A percentile compares a stretch with the other conserved stretches of the same genome.
Evolutionary conservation across 345 rosid genomes (phyloP).

Genomic region (Dimocarpus longan): DNA sequence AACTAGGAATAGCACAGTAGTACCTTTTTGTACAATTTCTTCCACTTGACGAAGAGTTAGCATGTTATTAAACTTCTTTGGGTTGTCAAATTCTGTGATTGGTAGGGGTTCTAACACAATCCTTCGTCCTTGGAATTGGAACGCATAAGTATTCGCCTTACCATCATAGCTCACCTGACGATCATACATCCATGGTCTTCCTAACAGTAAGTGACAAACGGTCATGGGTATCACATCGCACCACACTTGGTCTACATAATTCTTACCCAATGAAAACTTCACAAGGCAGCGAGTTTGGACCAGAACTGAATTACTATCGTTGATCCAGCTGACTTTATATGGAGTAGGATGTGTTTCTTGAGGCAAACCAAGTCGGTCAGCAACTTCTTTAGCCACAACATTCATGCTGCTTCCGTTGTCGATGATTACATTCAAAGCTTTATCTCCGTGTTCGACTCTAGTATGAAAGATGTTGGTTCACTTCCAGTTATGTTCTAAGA

Average conservation of each 20-base stretch:
- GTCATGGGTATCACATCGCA: conserved; percentile 7
- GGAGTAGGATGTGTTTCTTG: neutral
- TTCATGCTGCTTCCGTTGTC: neutral
- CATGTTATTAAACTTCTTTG: neutral
- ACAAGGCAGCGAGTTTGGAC: neutral
- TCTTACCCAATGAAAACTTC: neutral
- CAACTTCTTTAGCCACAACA: neutral
- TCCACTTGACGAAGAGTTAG: neutral
- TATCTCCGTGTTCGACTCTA: neutral
- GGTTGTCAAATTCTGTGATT: no score
- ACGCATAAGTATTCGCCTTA: neutral
- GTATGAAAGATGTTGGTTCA: neutral
- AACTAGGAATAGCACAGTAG: neutral
- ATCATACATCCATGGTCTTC: neutral
- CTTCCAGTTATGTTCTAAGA: neutral
- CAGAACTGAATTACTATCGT: neutral
- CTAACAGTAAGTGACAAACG: neutral
- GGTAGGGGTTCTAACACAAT: no score
- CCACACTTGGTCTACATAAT: neutral
- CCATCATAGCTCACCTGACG: neutral
- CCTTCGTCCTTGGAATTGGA: neutral
- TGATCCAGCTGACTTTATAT: neutral
- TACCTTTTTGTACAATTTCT: neutral
- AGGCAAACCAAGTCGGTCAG: neutral
- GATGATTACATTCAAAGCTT: neutral